Base-by-base conservation (phyloP, 768 basidiomycete genomes). In the Kwoniella shandongensis region DNA sequence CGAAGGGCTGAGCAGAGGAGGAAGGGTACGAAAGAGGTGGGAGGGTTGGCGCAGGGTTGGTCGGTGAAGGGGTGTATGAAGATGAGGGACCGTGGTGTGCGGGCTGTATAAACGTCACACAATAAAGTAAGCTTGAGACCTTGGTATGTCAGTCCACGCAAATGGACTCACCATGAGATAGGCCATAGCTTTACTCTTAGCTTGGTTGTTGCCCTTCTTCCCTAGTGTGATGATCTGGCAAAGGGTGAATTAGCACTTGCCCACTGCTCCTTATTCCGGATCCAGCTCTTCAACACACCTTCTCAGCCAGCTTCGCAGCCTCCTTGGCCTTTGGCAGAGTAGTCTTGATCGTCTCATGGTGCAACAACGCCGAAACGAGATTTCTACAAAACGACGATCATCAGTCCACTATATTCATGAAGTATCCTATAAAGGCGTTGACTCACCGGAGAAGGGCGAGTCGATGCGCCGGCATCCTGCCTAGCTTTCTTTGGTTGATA, bases 241-340 rank as follows among this genome's bases (percentile, higher is more conserved):
- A 4, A 13, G 17, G 22, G 22, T 20, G 40, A 41, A 57, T 45
- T 29, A 10, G 39, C 5, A 27, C 22, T 41, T 18, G 4, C 67
- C 29, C 45, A 17, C 41, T 58, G 45, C 22, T 36, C 41, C 52
- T 38, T 22, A 8, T 46, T 26, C 23, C 12, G 23, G 30, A 27
- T 13, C 29, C 20, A 20, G n/a, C n/a, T n/a, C n/a, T n/a, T n/a
- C n/a, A 20, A 57, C 67, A 20, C 56, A 87, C 92, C 85, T 94
- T 93, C 73, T 99, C 94, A 15, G 92, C 93, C 50, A 97, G 79
- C 65, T 91, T 82, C 13, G 90, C 90, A 4, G 92, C 80, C 67
- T 96, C 92, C 74, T 88, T 87, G 2, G 96, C 96, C 77, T 97
- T 98, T 29, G 94, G 87, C 15, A 97, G 79, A 0, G 96, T 99